Conservation (phyloP, 805 yeast species). For the Lachancea meyersii region DNA sequence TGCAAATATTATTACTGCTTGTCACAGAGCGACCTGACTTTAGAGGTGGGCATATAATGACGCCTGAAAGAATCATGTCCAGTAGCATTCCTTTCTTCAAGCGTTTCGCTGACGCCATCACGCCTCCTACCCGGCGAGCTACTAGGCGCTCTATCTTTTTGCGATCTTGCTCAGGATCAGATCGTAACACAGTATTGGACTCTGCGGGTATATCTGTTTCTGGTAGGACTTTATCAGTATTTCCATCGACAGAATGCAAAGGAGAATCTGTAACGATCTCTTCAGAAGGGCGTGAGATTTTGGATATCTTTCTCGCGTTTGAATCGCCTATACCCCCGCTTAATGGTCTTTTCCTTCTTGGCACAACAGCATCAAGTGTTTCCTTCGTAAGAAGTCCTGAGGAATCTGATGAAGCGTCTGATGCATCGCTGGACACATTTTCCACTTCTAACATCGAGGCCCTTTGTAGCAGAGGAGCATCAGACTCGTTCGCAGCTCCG, state of each 20-base stretch:
- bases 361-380: not conserved
- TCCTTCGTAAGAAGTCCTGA: not conserved
- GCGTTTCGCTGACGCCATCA: constrained; percentile 6
- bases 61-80: constrained; percentile 19
- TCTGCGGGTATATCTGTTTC: not conserved
- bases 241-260: not conserved
- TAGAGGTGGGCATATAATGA: constrained; percentile 20
- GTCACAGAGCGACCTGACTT: constrained; percentile 15
- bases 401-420: not conserved
- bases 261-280: not conserved
- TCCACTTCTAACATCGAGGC: not conserved
- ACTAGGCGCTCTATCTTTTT: constrained; percentile 17
- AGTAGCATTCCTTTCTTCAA: constrained; percentile 11
- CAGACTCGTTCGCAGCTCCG: not conserved
- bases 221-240: not conserved
- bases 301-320: not conserved
- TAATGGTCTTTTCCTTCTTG: not conserved
- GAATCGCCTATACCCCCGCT: not conserved
- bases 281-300: no score
- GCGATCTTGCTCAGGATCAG: constrained; percentile 15
- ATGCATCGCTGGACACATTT: not conserved
- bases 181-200: not conserved
- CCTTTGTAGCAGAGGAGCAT: not conserved
- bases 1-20: constrained; percentile 29
- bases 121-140: constrained; percentile 11